A percentile compares a stretch with the other conserved stretches of the same genome.
Conservation (phyloP, 768 basidiomycete species). For the Rhizopogon vesiculosus region DNA sequence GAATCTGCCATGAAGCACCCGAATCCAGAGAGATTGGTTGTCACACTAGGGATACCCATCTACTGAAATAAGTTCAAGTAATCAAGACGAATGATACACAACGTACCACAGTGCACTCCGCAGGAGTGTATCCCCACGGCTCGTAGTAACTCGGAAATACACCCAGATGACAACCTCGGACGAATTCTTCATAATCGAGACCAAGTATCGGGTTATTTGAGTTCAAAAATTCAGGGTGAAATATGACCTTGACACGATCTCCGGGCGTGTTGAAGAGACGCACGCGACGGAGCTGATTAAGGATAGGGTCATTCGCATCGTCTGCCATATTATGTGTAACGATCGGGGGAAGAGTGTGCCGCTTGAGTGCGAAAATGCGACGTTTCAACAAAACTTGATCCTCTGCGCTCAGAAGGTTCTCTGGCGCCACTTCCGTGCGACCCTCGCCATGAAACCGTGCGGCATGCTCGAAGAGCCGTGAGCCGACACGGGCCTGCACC, state of each 20-base stretch:
- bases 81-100: background rate
- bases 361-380: conserved; percentile 92
- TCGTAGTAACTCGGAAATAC: conserved; percentile 99
- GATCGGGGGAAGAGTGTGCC: conserved; percentile 91
- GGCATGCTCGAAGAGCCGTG: conserved; percentile 90
- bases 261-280: conserved; percentile 84
- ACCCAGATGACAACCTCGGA: conserved; percentile 94
- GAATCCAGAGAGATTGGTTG: conserved; percentile 97
- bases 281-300: conserved; percentile 92
- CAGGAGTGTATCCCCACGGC: conserved; percentile 96
- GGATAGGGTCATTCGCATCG: conserved; percentile 85
- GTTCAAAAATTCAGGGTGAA: conserved; percentile 98
- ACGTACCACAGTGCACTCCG: conserved; percentile 95
- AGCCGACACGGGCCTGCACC: conserved; percentile 90
- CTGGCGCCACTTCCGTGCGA: conserved; percentile 67
- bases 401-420: conserved; percentile 79
- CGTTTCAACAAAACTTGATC: conserved; percentile 95
- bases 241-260: conserved; percentile 96
- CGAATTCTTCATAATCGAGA: conserved; percentile 98
- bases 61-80: conserved; percentile 22
- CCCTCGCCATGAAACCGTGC: conserved; percentile 88
- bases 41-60: conserved; percentile 98
- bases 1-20: conserved; percentile 99
- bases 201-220: conserved; percentile 97
- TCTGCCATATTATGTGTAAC: conserved; percentile 99